Conservation (phyloP, 164 flowering plant species). For the Chloranthus sessilifolius region DNA sequence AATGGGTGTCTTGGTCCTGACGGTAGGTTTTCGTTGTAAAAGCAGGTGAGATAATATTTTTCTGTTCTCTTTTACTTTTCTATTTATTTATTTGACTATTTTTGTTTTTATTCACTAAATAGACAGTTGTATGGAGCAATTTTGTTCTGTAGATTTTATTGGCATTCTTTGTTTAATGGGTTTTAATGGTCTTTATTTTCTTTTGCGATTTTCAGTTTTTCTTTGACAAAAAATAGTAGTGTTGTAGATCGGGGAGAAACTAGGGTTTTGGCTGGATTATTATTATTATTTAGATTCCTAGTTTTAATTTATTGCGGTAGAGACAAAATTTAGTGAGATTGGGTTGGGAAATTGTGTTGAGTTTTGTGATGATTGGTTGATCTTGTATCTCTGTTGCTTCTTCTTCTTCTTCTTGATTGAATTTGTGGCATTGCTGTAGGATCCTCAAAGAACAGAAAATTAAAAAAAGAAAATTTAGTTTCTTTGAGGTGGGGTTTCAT, state of each 20-base stretch:
- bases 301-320: conserved; percentile 1
- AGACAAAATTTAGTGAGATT: conserved; percentile 58
- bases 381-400: not conserved
- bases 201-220: conserved; percentile 7
- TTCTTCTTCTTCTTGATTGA: not conserved
- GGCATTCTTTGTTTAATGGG: conserved; percentile 9
- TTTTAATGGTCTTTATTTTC: not conserved
- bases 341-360: conserved; percentile 74
- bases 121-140: too few relatives aligned
- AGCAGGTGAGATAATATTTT: conserved; percentile 25
- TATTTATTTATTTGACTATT: not conserved
- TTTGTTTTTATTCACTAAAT: too few relatives aligned
- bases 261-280: conserved; percentile 13
- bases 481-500: conserved; percentile 3
- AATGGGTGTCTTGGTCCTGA: conserved; percentile 8
- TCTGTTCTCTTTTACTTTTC: not conserved
- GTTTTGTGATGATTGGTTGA: conserved; percentile 3
- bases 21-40: conserved; percentile 7
- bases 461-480: conserved; percentile 37
- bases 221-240: conserved; percentile 9
- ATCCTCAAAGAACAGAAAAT: conserved; percentile 7
- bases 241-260: conserved; percentile 8
- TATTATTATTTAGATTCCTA: conserved; percentile 3
- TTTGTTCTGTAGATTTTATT: conserved; percentile 3
- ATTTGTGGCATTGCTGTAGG: conserved; percentile 12